phyloP scores from a whole-genome alignment of 495 filamentous ascomycete genomes.

The Penicillium goetzii region DNA sequence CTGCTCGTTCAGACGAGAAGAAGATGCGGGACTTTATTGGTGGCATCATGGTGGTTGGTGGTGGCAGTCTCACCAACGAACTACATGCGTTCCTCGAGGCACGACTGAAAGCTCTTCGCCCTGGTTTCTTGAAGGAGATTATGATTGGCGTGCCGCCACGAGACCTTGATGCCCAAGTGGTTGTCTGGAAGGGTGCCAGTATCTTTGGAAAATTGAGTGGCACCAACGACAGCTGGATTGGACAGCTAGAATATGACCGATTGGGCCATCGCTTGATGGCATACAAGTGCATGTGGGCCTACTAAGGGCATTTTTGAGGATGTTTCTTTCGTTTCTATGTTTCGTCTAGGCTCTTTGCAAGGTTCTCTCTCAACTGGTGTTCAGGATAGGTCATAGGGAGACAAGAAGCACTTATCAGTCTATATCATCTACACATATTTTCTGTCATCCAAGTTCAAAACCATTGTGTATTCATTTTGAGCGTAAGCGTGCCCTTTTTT shows the following conservation, averaged over 20 bases:
- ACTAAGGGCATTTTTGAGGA: slow-evolving; percentile 39
- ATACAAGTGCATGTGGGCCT: slow-evolving; percentile 88
- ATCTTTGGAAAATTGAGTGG: slow-evolving; percentile 88
- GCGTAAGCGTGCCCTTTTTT: too few relatives aligned
- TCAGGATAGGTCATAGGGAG: slow-evolving; percentile 3
- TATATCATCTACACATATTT: neutral
- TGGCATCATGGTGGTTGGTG: slow-evolving; percentile 94
- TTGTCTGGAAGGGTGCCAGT: slow-evolving; percentile 96
- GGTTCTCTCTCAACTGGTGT: slow-evolving; percentile 16
- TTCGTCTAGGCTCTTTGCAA: slow-evolving; percentile 1
- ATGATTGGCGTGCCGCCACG: slow-evolving; percentile 85
- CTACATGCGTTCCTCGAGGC: slow-evolving; percentile 82
- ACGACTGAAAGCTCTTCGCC: slow-evolving; percentile 67
- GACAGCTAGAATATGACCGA: slow-evolving; percentile 83
- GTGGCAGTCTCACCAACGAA: slow-evolving; percentile 77
- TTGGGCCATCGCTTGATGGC: slow-evolving; percentile 77
- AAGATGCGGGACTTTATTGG: slow-evolving; percentile 90
- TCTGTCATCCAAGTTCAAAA: neutral
- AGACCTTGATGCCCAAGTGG: slow-evolving; percentile 92
- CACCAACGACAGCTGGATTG: slow-evolving; percentile 95
- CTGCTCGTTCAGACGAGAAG: slow-evolving; percentile 84
- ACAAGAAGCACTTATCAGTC: neutral
- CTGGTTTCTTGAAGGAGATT: slow-evolving; percentile 77
- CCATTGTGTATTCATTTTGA: neutral
- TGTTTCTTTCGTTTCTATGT: neutral